Evolutionary conservation across 2,329 filamentous ascomycete genomes (phyloP).

Genomic region (Verticillium albo-atrum): DNA sequence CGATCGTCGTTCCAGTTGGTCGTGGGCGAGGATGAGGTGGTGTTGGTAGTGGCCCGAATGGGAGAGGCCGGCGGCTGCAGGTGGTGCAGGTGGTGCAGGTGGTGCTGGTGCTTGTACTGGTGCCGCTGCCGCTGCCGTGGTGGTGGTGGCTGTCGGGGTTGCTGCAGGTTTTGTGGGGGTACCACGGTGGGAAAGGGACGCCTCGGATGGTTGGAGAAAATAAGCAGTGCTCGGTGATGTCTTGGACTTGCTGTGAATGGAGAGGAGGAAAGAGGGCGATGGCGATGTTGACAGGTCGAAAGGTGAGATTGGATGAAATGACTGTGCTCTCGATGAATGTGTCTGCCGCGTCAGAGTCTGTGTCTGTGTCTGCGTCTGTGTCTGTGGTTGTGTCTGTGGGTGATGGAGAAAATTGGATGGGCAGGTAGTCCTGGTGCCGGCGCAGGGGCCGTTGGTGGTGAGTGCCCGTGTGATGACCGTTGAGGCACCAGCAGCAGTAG

Average conservation of each 20-base stretch:
- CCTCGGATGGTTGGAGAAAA: neutral
- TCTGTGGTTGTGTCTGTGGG: neutral
- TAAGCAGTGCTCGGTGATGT: neutral
- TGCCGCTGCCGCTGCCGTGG: neutral
- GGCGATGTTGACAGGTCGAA: neutral
- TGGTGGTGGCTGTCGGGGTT: neutral
- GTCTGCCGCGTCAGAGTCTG: no score
- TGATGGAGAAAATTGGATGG: neutral
- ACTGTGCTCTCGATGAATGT: neutral
- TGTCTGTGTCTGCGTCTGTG: neutral
- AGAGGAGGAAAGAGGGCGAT: neutral
- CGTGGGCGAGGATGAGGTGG: neutral
- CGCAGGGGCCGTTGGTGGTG: neutral
- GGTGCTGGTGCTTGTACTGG: constrained; percentile 1
- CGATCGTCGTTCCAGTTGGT: neutral
- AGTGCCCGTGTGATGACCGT: neutral
- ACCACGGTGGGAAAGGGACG: neutral
- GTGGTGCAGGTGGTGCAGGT: neutral
- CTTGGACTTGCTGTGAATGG: neutral
- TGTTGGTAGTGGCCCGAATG: neutral
- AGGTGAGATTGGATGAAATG: neutral
- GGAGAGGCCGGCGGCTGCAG: neutral
- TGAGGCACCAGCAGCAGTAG: neutral
- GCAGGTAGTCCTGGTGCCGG: neutral
- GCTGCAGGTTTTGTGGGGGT: neutral